These are phyloP conservation scores for Pyrenula aspistea DNA, from an alignment of 495 filamentous ascomycete species.

Conservation along the genomic window DNA sequence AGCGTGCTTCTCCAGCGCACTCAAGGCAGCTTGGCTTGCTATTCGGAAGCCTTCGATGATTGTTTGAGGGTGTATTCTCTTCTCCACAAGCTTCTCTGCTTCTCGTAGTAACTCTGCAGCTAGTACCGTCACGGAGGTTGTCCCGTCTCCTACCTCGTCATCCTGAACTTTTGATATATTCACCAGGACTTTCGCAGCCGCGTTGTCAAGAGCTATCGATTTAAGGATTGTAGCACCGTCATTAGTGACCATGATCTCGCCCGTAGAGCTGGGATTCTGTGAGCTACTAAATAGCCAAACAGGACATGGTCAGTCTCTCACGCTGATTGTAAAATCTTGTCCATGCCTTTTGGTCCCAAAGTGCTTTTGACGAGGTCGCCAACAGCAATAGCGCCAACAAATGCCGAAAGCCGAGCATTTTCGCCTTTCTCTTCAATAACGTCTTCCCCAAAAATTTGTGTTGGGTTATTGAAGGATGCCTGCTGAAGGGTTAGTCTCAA, in stretches of 20 bases:
- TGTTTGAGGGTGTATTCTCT: slow-evolving; percentile 97
- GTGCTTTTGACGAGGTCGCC: slow-evolving; percentile 96
- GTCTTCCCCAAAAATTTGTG: slow-evolving; percentile 96
- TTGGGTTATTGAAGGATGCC: slow-evolving; percentile 62
- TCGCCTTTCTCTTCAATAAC: slow-evolving; percentile 97
- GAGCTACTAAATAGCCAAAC: slow-evolving; percentile 10
- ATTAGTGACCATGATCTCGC: slow-evolving; percentile 96
- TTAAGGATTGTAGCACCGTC: slow-evolving; percentile 98
- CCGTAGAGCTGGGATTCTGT: slow-evolving; percentile 59
- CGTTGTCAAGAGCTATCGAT: slow-evolving; percentile 97
- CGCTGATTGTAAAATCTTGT: slow-evolving; percentile 98
- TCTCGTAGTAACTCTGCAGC: slow-evolving; percentile 92
- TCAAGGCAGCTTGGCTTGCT: slow-evolving; percentile 77
- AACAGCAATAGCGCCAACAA: slow-evolving; percentile 94
- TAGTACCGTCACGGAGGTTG: slow-evolving; percentile 81
- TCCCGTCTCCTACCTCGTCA: slow-evolving; percentile 95
- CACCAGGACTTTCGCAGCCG: slow-evolving; percentile 85
- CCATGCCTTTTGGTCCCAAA: slow-evolving; percentile 96
- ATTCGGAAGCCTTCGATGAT: slow-evolving; percentile 99
- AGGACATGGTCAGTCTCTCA: slow-evolving; percentile 28
- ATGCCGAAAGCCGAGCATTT: slow-evolving; percentile 94
- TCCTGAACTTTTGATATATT: slow-evolving; percentile 99
- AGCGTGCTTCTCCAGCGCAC: slow-evolving; percentile 70
- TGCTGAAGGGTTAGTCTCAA: background rate
- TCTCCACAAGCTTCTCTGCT: slow-evolving; percentile 90